Percentiles rank a stretch among this genome's conserved stretches.
Conservation (phyloP, 169 alveolate species). For the Eimeria necatrix region DNA sequence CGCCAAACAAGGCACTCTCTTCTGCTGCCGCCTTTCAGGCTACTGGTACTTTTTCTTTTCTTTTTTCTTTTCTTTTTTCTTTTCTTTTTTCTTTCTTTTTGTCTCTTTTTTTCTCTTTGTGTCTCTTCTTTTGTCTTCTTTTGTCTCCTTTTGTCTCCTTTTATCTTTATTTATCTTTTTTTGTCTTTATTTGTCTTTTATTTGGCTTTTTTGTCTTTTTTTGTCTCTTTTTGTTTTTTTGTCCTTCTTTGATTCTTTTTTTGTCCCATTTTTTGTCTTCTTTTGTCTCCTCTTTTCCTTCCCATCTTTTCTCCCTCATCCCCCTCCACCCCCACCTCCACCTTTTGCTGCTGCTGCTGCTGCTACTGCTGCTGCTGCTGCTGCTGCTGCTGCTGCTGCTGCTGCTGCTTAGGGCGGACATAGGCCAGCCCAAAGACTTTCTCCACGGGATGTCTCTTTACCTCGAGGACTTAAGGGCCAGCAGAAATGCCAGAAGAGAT, state of each 20-base stretch:
- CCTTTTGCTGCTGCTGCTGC: background rate
- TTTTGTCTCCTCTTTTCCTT: background rate
- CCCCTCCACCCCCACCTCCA: background rate
- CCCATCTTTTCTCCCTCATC: background rate
- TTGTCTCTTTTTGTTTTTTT: background rate
- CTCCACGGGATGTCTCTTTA: constrained; percentile 90
- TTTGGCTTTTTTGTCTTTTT: background rate
- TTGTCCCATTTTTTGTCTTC: background rate
- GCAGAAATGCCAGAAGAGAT: background rate
- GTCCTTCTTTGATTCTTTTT: background rate
- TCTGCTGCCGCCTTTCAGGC: constrained; percentile 88
- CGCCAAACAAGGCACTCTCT: constrained; percentile 91
- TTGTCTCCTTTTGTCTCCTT: background rate
- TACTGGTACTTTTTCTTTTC: constrained; percentile 86
- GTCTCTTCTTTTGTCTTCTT: background rate
- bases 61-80: background rate
- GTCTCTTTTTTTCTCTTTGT: background rate
- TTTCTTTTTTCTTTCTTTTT: background rate
- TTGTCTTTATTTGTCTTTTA: background rate
- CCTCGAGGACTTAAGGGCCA: constrained; percentile 80
- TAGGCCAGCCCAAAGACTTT: constrained; percentile 96
- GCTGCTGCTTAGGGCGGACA: constrained; percentile 93
- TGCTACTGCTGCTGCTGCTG: constrained; percentile 2
- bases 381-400: background rate
- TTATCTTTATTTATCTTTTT: background rate